Evolutionary conservation across 805 yeast species (phyloP).

Genomic region (Lipomyces oligophaga): DNA sequence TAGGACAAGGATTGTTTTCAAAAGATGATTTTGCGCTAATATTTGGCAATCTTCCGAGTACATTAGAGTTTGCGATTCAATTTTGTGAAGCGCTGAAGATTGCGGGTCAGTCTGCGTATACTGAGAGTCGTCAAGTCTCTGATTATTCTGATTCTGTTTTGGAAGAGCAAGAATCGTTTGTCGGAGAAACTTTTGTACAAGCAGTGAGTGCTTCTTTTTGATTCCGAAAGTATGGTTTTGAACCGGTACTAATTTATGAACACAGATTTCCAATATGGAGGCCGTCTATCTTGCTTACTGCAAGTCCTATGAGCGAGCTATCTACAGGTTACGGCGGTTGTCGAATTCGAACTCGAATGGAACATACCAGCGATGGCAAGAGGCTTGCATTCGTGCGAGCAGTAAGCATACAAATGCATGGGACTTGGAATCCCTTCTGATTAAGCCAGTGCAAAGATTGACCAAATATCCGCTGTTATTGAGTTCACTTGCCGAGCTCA

Average conservation of each 20-base stretch:
- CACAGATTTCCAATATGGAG: conserved; percentile 35
- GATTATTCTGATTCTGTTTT: conserved; percentile 24
- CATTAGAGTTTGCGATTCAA: conserved; percentile 35
- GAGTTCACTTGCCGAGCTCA: conserved; percentile 34
- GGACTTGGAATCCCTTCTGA: conserved; percentile 43
- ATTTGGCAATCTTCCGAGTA: conserved; percentile 34
- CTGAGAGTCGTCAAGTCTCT: conserved; percentile 21
- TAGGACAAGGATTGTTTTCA: conserved; percentile 34
- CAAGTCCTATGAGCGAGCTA: conserved; percentile 34
- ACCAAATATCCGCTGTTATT: conserved; percentile 43
- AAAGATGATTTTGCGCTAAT: conserved; percentile 36
- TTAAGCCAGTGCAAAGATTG: conserved; percentile 47
- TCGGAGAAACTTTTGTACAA: conserved; percentile 36
- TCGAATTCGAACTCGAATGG: conserved; percentile 31
- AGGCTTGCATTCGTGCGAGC: conserved; percentile 34
- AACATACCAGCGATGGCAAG: conserved; percentile 38
- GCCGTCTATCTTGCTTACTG: conserved; percentile 37
- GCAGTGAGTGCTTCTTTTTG: conserved; percentile 9
- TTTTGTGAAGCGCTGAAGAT: conserved; percentile 32
- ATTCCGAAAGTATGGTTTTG: not conserved
- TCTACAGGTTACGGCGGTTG: conserved; percentile 32
- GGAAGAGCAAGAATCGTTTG: conserved; percentile 18
- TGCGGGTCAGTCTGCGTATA: conserved; percentile 21
- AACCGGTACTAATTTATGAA: not conserved
- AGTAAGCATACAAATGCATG: conserved; percentile 38